Evolutionary conservation across 306 rosid species (phyloP).

Genomic region (Sphenostylis stenocarpa): DNA sequence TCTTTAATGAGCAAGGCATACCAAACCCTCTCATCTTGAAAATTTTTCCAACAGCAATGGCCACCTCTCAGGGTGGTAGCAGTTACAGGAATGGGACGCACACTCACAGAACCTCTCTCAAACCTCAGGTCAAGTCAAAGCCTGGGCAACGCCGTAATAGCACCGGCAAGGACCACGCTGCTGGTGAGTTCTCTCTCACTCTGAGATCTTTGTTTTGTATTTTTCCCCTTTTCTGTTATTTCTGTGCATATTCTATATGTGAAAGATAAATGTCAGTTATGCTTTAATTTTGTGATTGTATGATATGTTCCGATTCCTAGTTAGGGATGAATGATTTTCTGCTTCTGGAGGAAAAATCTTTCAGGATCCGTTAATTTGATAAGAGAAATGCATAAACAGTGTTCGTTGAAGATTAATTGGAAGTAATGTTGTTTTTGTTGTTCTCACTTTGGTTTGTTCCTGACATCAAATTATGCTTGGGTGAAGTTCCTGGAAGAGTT

Average conservation of each 20-base stretch:
- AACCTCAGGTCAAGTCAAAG: conserved; percentile 65
- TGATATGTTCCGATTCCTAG: not conserved
- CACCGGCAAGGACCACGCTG: conserved; percentile 69
- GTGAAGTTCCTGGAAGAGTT: conserved; percentile 95
- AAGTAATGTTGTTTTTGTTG: not conserved
- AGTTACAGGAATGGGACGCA: conserved; percentile 50
- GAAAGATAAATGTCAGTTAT: not conserved
- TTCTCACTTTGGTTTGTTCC: conserved; percentile 31
- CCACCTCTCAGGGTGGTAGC: conserved; percentile 48
- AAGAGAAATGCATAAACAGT: not conserved
- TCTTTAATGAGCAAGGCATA: conserved; percentile 30
- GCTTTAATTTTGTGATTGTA: not conserved
- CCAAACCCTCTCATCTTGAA: conserved; percentile 1
- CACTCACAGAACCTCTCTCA: conserved; percentile 60
- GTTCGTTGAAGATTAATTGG: conserved; percentile 2
- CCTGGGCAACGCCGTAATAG: conserved; percentile 75
- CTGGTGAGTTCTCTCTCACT: conserved; percentile 51
- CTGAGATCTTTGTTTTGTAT: conserved; percentile 18
- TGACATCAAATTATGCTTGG: conserved; percentile 14
- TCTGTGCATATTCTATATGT: not conserved
- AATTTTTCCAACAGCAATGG: conserved; percentile 47
- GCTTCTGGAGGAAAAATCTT: conserved; percentile 1
- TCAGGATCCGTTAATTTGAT: not conserved
- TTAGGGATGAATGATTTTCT: conserved; percentile 14
- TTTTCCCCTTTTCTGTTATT: not conserved